These are phyloP conservation scores for Pseudogymnoascus pannorum DNA, from an alignment of 2,329 filamentous ascomycete genomes.

Conservation along the genomic window DNA sequence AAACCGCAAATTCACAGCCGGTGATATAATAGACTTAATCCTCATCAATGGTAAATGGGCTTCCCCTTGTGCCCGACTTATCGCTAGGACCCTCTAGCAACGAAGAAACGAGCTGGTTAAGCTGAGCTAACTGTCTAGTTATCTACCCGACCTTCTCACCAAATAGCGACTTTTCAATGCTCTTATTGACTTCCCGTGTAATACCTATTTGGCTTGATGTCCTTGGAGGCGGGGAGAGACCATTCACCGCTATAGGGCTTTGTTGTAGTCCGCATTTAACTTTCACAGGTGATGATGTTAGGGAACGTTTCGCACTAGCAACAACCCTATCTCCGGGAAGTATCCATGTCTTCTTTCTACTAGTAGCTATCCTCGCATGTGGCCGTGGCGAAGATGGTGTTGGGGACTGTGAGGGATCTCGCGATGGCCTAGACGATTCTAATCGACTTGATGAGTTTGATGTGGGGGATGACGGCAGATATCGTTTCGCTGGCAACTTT, in stretches of 20 bases:
- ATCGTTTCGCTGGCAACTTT: neutral
- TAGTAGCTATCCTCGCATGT: neutral
- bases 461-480: neutral
- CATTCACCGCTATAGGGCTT: neutral
- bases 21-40: no score
- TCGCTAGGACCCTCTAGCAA: no score
- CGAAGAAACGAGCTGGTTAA: no score
- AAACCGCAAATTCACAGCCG: no score
- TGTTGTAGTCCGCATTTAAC: neutral
- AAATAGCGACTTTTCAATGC: no score
- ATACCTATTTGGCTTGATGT: no score
- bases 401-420: neutral
- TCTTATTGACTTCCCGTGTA: no score
- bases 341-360: neutral
- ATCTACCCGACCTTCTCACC: no score
- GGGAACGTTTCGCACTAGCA: neutral
- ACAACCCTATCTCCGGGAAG: neutral
- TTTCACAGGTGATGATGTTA: neutral
- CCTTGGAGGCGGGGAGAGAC: neutral
- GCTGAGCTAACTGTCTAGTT: no score
- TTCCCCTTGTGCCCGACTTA: no score
- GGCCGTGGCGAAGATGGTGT: neutral
- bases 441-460: neutral
- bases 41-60: no score
- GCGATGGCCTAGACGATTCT: neutral